Conservation (phyloP, 1,139 yeast genomes). For the Saccharomyces hybrid region DNA sequence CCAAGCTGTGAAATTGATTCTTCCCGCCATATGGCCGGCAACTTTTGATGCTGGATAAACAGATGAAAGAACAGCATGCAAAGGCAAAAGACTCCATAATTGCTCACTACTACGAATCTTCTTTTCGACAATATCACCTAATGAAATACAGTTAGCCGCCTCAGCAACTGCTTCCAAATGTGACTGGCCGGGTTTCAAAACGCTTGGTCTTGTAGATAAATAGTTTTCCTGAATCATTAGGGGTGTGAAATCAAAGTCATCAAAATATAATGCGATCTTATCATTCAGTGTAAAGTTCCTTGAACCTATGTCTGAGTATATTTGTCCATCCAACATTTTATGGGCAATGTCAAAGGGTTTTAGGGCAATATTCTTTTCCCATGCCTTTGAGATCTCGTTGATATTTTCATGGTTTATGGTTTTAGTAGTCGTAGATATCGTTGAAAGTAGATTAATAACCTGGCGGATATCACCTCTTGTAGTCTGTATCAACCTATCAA, state of each 20-base stretch:
- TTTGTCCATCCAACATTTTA: slow-evolving; percentile 55
- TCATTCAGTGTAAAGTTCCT: slow-evolving; percentile 59
- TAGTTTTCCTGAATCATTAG: slow-evolving; percentile 96
- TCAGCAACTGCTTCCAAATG: slow-evolving; percentile 58
- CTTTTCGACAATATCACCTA: slow-evolving; percentile 71
- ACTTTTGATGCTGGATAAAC: slow-evolving; percentile 72
- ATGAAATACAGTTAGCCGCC: slow-evolving; percentile 82
- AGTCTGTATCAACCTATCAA: slow-evolving; percentile 77
- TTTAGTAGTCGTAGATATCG: slow-evolving; percentile 67
- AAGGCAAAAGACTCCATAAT: slow-evolving; percentile 91
- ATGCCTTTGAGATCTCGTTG: slow-evolving; percentile 50
- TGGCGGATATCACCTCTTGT: slow-evolving; percentile 92
- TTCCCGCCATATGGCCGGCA: slow-evolving; percentile 61
- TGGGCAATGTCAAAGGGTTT: slow-evolving; percentile 89
- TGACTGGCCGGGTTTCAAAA: slow-evolving; percentile 34
- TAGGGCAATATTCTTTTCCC: slow-evolving; percentile 86
- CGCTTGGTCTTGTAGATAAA: slow-evolving; percentile 50
- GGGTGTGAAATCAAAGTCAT: slow-evolving; percentile 92
- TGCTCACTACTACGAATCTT: slow-evolving; percentile 87
- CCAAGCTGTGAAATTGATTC: slow-evolving; percentile 79
- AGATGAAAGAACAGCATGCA: slow-evolving; percentile 83
- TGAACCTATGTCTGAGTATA: slow-evolving; percentile 43
- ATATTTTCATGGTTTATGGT: slow-evolving; percentile 46
- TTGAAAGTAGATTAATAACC: slow-evolving; percentile 79
- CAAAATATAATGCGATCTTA: slow-evolving; percentile 82